These are phyloP conservation scores for Cenococcum geophilum DNA, from an alignment of 495 filamentous ascomycete species.

Conservation along the genomic window DNA sequence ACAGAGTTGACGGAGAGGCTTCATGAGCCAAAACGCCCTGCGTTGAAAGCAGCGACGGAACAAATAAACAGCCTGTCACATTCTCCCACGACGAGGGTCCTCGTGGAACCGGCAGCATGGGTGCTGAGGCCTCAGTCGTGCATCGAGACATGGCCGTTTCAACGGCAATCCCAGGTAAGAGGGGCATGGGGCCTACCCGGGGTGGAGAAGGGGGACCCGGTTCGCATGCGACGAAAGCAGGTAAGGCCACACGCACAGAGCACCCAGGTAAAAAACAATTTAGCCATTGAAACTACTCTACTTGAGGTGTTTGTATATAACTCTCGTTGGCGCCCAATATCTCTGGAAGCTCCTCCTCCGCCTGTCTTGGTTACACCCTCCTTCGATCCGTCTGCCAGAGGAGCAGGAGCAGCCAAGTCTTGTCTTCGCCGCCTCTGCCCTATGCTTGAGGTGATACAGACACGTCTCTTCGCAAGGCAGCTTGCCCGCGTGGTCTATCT, in stretches of 20 bases:
- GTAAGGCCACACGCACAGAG: slow-evolving; percentile 10
- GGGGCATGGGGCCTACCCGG: slow-evolving; percentile 22
- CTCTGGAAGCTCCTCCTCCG: slow-evolving; percentile 14
- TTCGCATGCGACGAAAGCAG: slow-evolving; percentile 18
- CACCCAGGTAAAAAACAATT: slow-evolving; percentile 8
- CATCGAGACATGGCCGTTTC: slow-evolving; percentile 9
- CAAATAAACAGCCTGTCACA: slow-evolving; percentile 31
- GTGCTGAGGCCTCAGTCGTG: slow-evolving; percentile 19
- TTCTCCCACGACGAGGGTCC: slow-evolving; percentile 19
- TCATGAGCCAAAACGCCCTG: slow-evolving; percentile 21
- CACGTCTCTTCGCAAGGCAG: slow-evolving; percentile 25
- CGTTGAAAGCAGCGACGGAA: slow-evolving; percentile 23
- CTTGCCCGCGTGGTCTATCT: slow-evolving; percentile 14
- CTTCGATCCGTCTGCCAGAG: slow-evolving; percentile 29
- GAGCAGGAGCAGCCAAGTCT: neutral
- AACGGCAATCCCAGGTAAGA: slow-evolving; percentile 32
- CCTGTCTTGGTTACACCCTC: slow-evolving; percentile 21
- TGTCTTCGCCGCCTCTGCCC: neutral
- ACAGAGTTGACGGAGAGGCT: slow-evolving; percentile 8
- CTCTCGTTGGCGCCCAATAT: slow-evolving; percentile 30
- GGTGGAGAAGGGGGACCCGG: slow-evolving; percentile 25
- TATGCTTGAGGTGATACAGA: slow-evolving; percentile 12
- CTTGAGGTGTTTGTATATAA: slow-evolving; percentile 30
- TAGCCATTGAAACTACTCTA: slow-evolving; percentile 30
- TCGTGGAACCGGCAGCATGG: slow-evolving; percentile 28